Conservation (phyloP, 164 flowering plant genomes). For the Vitis rotundifolia region DNA sequence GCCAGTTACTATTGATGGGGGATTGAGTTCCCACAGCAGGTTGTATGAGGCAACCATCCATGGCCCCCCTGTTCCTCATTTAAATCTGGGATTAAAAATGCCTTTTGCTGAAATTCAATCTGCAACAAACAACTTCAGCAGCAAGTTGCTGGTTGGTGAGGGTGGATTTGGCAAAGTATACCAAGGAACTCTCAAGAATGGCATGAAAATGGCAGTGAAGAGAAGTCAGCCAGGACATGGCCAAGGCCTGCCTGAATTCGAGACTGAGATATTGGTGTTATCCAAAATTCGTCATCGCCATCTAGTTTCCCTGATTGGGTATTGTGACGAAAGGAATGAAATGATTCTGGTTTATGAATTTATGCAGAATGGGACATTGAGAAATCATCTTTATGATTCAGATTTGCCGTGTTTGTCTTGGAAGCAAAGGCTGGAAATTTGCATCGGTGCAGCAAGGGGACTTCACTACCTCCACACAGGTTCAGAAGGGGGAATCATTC, state of each 20-base stretch:
- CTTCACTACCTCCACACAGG: slow-evolving; percentile 12
- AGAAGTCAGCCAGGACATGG: slow-evolving; percentile 1
- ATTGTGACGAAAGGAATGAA: slow-evolving; percentile 9
- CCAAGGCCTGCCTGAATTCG: slow-evolving; percentile 14
- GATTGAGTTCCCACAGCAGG: not conserved
- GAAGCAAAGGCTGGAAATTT: slow-evolving; percentile 15
- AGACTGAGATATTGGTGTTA: slow-evolving; percentile 5
- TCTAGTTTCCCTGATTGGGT: slow-evolving; percentile 19
- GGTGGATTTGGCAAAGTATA: slow-evolving; percentile 21
- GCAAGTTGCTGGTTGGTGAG: not conserved
- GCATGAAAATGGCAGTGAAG: slow-evolving; percentile 13
- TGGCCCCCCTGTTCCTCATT: not conserved
- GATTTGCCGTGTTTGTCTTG: not conserved
- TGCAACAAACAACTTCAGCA: slow-evolving; percentile 5
- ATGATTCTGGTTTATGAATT: slow-evolving; percentile 19
- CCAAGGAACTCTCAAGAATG: slow-evolving; percentile 2
- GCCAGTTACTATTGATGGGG: not conserved
- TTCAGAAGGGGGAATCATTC: slow-evolving; percentile 2
- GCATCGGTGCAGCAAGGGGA: slow-evolving; percentile 16
- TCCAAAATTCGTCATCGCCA: slow-evolving; percentile 14
- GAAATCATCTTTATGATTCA: not conserved
- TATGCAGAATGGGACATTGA: slow-evolving; percentile 11
- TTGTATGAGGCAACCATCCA: not conserved
- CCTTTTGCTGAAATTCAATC: not conserved
- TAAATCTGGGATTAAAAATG: not conserved